These are phyloP conservation scores for Aureobasidium lini DNA, from an alignment of 2,329 filamentous ascomycete species.

Conservation along the genomic window DNA sequence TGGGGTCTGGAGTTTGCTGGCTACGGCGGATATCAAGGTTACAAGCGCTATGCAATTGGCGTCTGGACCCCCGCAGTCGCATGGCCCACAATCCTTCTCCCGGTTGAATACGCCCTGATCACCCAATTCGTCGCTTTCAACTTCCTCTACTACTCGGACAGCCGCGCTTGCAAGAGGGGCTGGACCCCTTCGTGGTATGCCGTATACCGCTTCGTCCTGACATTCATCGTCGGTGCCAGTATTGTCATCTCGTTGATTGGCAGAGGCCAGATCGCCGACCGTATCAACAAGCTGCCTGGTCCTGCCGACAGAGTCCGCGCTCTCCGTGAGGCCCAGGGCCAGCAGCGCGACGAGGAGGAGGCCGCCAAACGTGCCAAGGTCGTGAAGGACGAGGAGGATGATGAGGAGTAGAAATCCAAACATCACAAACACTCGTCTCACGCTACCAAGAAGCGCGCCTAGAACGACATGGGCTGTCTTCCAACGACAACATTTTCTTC, in stretches of 20 bases:
- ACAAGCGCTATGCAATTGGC: slow-evolving; percentile 75
- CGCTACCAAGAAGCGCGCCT: not conserved
- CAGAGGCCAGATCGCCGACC: slow-evolving; percentile 64
- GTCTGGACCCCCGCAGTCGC: slow-evolving; percentile 71
- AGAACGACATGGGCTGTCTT: not conserved
- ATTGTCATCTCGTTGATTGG: slow-evolving; percentile 77
- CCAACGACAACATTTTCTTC: not conserved
- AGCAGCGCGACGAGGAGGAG: slow-evolving; percentile 26
- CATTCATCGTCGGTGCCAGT: slow-evolving; percentile 75
- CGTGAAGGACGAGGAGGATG: slow-evolving; percentile 17
- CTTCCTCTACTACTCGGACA: slow-evolving; percentile 77
- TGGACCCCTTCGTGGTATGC: slow-evolving; percentile 82
- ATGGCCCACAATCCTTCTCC: slow-evolving; percentile 83
- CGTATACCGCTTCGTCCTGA: slow-evolving; percentile 85
- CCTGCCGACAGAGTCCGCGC: slow-evolving; percentile 43
- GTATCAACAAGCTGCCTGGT: slow-evolving; percentile 39
- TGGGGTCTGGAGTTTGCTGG: slow-evolving; percentile 85
- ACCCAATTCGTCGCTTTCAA: slow-evolving; percentile 80
- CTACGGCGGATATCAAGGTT: slow-evolving; percentile 59
- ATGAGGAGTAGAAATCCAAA: slow-evolving; percentile 18
- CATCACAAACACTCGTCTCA: not conserved
- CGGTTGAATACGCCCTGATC: slow-evolving; percentile 76
- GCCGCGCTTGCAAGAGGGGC: slow-evolving; percentile 62
- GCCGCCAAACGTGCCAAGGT: slow-evolving; percentile 22
- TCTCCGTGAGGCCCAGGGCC: slow-evolving; percentile 34